Base-by-base conservation (phyloP, 495 filamentous ascomycete species). In the Penicillium canariense region DNA sequence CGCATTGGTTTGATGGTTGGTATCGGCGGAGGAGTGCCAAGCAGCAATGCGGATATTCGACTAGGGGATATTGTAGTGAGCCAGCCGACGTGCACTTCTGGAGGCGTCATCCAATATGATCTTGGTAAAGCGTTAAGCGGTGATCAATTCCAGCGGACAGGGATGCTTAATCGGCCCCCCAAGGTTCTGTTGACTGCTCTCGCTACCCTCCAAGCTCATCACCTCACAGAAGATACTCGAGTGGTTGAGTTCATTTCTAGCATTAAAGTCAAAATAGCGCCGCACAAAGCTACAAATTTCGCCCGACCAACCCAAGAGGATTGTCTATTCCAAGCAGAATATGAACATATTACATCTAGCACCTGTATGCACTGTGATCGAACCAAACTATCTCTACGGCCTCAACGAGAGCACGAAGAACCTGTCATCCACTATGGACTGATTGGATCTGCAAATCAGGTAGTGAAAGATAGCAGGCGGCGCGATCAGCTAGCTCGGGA, bases 21-120 rank as follows among this genome's bases (percentile, higher is more conserved):
- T 28, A 59, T 74, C 52, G 68, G 62, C 23, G 70, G 64, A 23
- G 68, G 68, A 32, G 71, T 67, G 26, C 66, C 69, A 26, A 61
- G 60, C 50, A 61, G 53, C 45, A 40, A 67, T 17, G 44, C 62
- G 27, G 70, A 78, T 50, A 62, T 74, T 40, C 65, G 66, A 35
- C 66, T 78, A 9, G 75, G 76, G 23, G 75, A 77, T 61, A 65
- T 79, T 11, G 73, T 78, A 2, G 67, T 80, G 45, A 70, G 74
- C 60, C 52, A 64, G 23, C 68, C 71, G 7, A 56, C 28, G n/a
- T 55, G 47, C 15, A 60, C 26, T 9, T 58, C 51, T 53, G 61
- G 63, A 27, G 72, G 74, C 18, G 74, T 78, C 1, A 61, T 79
- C 7, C 69, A 76, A 51, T 77, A 73, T 53, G 68, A 77, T 44